A percentile compares a stretch with the other conserved stretches of the same genome.
Evolutionary conservation across 1,284 basidiomycete genomes (phyloP).

Genomic region (Cutaneotrichosporon cutaneum): DNA sequence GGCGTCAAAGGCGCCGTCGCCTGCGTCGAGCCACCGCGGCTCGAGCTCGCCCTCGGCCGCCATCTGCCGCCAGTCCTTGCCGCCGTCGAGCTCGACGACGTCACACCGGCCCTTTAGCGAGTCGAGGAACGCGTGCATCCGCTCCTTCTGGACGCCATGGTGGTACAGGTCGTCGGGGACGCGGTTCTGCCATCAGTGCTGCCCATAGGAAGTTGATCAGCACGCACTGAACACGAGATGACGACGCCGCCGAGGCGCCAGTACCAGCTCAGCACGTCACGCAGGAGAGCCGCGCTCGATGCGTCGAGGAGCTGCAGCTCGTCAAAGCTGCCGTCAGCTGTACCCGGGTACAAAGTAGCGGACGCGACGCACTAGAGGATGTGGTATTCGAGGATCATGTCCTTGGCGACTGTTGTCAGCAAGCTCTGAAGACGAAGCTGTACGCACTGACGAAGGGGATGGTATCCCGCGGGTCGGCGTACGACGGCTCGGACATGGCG

Average conservation of each 20-base stretch:
- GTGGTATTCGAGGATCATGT: conserved; percentile 53
- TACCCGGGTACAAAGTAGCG: too few species aligned
- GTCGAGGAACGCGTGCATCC: conserved; percentile 65
- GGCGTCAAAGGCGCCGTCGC: conserved; percentile 41
- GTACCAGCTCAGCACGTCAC: conserved; percentile 71
- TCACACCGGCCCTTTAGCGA: conserved; percentile 65
- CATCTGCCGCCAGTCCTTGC: conserved; percentile 54
- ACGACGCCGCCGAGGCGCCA: conserved; percentile 73
- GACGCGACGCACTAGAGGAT: conserved; percentile 54
- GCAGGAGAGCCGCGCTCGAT: conserved; percentile 63
- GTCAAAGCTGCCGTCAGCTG: conserved; percentile 62
- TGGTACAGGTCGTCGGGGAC: conserved; percentile 68
- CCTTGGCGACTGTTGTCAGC: conserved; percentile 46
- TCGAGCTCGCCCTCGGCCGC: conserved; percentile 1
- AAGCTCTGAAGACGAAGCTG: conserved; percentile 9
- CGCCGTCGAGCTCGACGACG: conserved; percentile 59
- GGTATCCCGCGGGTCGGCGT: conserved; percentile 43
- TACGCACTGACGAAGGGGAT: conserved; percentile 52
- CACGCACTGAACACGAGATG: conserved; percentile 55
- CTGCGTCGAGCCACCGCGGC: conserved; percentile 31
- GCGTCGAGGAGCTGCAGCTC: conserved; percentile 72
- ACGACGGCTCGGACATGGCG: conserved; percentile 17
- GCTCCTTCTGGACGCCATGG: conserved; percentile 65
- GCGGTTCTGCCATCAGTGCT: conserved; percentile 55
- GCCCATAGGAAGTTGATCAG: background rate